phyloP scores from a whole-genome alignment of 805 yeast species.

The Cyberlindnera subsufficiens region DNA sequence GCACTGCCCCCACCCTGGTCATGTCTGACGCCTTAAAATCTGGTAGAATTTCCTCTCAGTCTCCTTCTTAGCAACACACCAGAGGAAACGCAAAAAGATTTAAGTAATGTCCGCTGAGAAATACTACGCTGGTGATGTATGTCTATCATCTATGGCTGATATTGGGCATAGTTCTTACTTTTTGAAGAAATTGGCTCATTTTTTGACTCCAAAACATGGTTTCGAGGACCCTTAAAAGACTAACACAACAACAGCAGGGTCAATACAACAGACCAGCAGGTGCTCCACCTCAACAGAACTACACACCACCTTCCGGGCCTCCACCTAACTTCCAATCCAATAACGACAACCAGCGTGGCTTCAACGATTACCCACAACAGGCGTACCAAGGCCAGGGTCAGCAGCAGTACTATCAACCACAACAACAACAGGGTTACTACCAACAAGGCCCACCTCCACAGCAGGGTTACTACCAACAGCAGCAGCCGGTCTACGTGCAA shows the following conservation, averaged over 20 bases:
- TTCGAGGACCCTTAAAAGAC: too few species aligned
- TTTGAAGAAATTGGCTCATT: too few species aligned
- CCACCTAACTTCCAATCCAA: constrained; percentile 12
- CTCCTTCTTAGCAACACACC: background rate
- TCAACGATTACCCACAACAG: constrained; percentile 19
- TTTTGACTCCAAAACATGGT: too few species aligned
- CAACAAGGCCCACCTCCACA: constrained; percentile 30
- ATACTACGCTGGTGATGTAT: constrained; percentile 16
- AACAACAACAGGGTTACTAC: constrained; percentile 29
- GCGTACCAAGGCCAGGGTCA: constrained; percentile 11
- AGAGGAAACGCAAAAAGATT: background rate
- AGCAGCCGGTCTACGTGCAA: constrained; percentile 48
- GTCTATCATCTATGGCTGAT: constrained; percentile 1
- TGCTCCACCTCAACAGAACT: constrained; percentile 6
- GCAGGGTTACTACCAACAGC: constrained; percentile 39
- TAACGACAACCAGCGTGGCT: constrained; percentile 15
- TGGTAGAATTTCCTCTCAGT: background rate
- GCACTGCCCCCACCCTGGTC: too few species aligned
- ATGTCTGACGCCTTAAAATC: too few species aligned
- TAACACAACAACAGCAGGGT: constrained; percentile 1
- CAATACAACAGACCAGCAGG: constrained; percentile 1
- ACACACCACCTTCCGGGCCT: constrained; percentile 15
- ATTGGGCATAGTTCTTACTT: background rate
- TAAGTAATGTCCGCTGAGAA: constrained; percentile 22
- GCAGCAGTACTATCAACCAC: constrained; percentile 16